Evolutionary conservation across 2,329 filamentous ascomycete species (phyloP), one percentile per base, ranked within the genome.

Genomic region (Emergomyces pasteurianus): DNA sequence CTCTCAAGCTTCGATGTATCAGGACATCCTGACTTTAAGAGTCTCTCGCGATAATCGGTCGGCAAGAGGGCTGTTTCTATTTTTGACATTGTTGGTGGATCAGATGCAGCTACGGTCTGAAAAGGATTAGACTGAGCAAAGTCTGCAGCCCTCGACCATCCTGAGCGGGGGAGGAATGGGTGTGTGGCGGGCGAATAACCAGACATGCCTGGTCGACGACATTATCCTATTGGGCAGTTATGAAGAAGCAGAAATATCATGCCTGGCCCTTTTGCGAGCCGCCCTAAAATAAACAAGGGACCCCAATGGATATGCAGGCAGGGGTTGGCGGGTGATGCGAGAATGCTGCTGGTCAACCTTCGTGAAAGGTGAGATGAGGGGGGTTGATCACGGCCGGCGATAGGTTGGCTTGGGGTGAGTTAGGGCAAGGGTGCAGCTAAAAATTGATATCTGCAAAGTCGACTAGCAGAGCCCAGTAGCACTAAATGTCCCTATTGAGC

Each of bases 1-100:
- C 56, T 62, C 58, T 60, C 59, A 65, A 64, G 53, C 60, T 60
- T 52, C 59, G 53, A 63, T 26, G 52, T 47, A 36, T 65, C 62
- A 62, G 63, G 60, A 56, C 36, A 64, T 62, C 59, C 55, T 47
- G 59, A 61, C 57, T 63, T 64, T 65, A 66, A 64, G 58, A 59
- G 50, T 53, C 53, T 46, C 54, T 59, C 49, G 36, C 23, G 60
- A 64, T 60, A 42, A 61, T 57, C 62, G 52, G 53, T 60, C 57
- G 49, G 61, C 59, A 61, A 60, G 52, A 52, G 21, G 21, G 47
- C 43, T 64, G 66, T 60, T 67, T 66, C 66, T 67, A 67, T 65
- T 65, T 67, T 67, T 65, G 63, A 58, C 58, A 57, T 53, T 59
- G 53, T 49, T 46, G 52, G 59, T 53, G 47, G 63, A 59, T 58